phyloP scores from a whole-genome alignment of 2,329 filamentous ascomycete genomes.

The Lecanicillium sp. region DNA sequence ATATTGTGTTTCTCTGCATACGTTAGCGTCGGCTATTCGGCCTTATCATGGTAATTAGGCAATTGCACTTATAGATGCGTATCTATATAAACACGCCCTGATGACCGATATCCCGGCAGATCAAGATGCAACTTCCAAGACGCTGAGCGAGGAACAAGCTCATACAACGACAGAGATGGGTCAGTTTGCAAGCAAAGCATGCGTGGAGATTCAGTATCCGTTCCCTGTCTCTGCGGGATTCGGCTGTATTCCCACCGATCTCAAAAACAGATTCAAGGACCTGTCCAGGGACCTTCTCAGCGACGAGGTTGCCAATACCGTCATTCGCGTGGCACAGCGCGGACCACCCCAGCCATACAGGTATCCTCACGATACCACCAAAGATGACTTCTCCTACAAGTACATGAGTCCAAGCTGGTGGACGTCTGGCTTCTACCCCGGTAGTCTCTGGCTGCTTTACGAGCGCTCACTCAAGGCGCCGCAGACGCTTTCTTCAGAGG shows the following conservation, averaged over 20 bases:
- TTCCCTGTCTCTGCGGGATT: no score
- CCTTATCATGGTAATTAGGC: no score
- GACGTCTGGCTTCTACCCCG: conserved; percentile 12
- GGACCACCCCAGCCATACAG: not conserved
- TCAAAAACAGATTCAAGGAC: conserved; percentile 1
- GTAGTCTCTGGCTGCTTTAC: conserved; percentile 9
- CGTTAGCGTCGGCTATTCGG: no score
- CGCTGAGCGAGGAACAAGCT: no score
- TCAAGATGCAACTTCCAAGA: no score
- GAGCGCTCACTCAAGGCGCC: conserved; percentile 5
- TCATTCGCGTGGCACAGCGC: conserved; percentile 2
- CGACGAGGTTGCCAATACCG: not conserved
- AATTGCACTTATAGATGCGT: no score
- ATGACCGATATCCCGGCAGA: no score
- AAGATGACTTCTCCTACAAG: conserved; percentile 4
- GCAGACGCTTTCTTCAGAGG: conserved; percentile 3
- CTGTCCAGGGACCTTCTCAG: not conserved
- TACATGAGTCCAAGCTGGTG: conserved; percentile 15
- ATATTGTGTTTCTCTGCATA: no score
- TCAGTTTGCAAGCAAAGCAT: no score
- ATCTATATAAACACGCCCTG: no score
- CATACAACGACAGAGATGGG: no score
- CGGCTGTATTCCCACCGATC: not conserved
- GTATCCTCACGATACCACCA: conserved; percentile 2
- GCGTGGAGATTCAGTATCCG: no score